These are phyloP conservation scores for Purpureocillium takamizusanense DNA, from an alignment of 2,329 filamentous ascomycete genomes.

Conservation along the genomic window DNA sequence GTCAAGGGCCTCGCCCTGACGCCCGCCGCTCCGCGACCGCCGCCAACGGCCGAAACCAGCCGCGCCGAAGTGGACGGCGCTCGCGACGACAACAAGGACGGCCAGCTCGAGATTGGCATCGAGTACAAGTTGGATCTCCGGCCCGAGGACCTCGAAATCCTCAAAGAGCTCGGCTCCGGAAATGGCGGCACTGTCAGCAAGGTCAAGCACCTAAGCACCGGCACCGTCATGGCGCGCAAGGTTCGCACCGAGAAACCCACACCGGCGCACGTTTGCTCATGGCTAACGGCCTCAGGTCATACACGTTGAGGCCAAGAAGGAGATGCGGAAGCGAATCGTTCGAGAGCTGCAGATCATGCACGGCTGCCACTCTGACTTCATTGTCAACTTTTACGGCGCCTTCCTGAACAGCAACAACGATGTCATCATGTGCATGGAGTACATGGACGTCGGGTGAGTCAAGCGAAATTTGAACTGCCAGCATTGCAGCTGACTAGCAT, in stretches of 20 bases:
- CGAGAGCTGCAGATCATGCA: conserved; percentile 98
- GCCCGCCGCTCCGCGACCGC: conserved; percentile 62
- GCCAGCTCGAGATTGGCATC: conserved; percentile 83
- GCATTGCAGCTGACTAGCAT: background rate
- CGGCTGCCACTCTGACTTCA: conserved; percentile 92
- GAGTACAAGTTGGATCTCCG: conserved; percentile 92
- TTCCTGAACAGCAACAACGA: conserved; percentile 96
- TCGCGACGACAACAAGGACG: conserved; percentile 48
- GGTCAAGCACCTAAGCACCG: conserved; percentile 88
- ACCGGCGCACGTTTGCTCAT: too few relatives aligned
- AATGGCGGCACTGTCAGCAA: conserved; percentile 99
- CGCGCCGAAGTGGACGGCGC: conserved; percentile 50
- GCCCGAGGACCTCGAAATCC: conserved; percentile 82
- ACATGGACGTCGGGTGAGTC: conserved; percentile 97
- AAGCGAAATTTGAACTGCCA: background rate
- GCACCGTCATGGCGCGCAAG: conserved; percentile 97
- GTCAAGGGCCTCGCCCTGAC: conserved; percentile 90
- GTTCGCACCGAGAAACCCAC: conserved; percentile 45
- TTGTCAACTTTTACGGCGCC: conserved; percentile 95
- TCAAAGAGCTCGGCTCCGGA: conserved; percentile 90
- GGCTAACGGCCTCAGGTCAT: conserved; percentile 58
- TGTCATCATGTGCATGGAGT: conserved; percentile 99
- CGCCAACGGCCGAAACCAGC: conserved; percentile 64
- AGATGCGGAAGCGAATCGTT: conserved; percentile 93
- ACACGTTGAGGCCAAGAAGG: conserved; percentile 94